These are phyloP conservation scores for Gracilaria domingensis DNA, from an alignment of 23 red algal genomes.

Conservation along the genomic window DNA sequence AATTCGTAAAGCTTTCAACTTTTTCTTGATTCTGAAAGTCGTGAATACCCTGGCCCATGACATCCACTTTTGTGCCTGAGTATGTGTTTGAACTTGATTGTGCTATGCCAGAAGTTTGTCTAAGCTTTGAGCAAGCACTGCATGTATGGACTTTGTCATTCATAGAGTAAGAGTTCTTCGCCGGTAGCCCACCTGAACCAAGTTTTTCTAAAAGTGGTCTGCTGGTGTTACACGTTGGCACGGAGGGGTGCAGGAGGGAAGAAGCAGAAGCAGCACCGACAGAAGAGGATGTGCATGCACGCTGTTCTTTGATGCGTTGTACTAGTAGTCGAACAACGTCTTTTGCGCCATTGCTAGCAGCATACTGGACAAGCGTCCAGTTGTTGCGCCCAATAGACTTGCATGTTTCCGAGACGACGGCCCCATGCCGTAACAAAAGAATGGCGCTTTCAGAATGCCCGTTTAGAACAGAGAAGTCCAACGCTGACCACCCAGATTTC, in stretches of 20 bases:
- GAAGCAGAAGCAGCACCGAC: too few species aligned
- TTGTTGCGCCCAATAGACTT: conserved; percentile 53
- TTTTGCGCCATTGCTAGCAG: conserved; percentile 75
- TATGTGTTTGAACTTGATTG: not conserved
- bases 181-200: too few species aligned
- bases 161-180: not conserved
- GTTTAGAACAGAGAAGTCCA: conserved; percentile 95
- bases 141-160: conserved; percentile 3
- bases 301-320: conserved; percentile 68
- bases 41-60: not conserved
- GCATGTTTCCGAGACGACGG: conserved; percentile 58
- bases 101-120: not conserved
- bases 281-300: too few species aligned
- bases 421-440: conserved; percentile 33
- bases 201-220: too few species aligned
- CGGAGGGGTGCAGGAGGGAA: too few species aligned
- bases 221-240: too few species aligned
- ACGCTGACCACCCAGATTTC: conserved; percentile 85
- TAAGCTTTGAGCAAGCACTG: conserved; percentile 22
- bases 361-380: conserved; percentile 89
- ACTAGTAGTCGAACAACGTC: conserved; percentile 88
- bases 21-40: conserved; percentile 14
- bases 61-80: not conserved
- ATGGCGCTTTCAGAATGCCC: conserved; percentile 72
- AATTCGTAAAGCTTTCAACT: not conserved